phyloP scores from a whole-genome alignment of 495 filamentous ascomycete genomes.

The Aspergillus indologenus region DNA sequence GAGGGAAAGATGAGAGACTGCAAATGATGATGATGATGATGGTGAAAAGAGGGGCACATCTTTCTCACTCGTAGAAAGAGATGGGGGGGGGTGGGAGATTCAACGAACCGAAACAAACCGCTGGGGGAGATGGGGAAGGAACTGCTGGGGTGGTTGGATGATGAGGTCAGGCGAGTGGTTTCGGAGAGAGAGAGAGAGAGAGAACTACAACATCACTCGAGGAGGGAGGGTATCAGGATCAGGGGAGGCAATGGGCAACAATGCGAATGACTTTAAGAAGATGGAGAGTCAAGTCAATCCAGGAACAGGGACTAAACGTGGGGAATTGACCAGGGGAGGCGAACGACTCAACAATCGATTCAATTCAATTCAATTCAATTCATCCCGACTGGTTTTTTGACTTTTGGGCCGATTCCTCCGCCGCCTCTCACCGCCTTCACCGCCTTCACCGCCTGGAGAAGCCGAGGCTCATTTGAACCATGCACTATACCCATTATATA shows the following conservation, averaged over 20 bases:
- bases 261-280: background rate
- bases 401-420: background rate
- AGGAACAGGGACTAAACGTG: background rate
- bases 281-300: background rate
- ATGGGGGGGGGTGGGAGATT: background rate
- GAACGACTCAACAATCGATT: constrained; percentile 2
- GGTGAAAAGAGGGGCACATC: too few species aligned
- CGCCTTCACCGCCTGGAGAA: background rate
- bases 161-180: constrained; percentile 21
- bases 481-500: too few species aligned
- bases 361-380: background rate
- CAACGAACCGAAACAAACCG: background rate
- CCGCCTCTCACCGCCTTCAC: background rate
- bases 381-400: background rate
- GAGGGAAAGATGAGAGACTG: too few species aligned
- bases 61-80: background rate
- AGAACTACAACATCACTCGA: constrained; percentile 8
- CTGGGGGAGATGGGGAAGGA: constrained; percentile 5
- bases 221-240: background rate
- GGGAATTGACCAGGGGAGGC: background rate
- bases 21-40: too few species aligned
- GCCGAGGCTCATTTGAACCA: background rate
- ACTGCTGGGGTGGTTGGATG: constrained; percentile 6
- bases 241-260: background rate
- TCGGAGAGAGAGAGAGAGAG: background rate